Percentiles rank a stretch among this genome's conserved stretches.
Evolutionary conservation across 371 early-diverging fungal genomes (phyloP).

Genomic region (Massospora cicadina): DNA sequence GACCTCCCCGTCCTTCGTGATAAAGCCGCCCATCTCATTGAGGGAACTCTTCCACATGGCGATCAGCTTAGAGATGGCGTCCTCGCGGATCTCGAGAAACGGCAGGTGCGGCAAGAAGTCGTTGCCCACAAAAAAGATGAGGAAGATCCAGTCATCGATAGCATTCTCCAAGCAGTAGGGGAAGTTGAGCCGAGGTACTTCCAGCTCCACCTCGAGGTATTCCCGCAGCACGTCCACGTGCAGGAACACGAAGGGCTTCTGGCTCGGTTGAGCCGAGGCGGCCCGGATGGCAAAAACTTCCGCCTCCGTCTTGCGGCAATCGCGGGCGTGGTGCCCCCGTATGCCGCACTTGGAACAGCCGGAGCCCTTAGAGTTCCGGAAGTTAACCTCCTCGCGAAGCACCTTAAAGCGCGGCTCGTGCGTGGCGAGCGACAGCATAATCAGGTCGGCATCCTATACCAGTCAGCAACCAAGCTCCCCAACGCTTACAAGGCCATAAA

Average conservation of each 20-base stretch:
- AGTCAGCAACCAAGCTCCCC: slow-evolving; percentile 99
- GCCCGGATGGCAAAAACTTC: slow-evolving; percentile 92
- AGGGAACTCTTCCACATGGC: slow-evolving; percentile 68
- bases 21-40: slow-evolving; percentile 59
- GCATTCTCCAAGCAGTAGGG: slow-evolving; percentile 77
- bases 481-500: slow-evolving; percentile 94
- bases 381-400: slow-evolving; percentile 87
- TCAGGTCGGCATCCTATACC: slow-evolving; percentile 99
- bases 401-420: slow-evolving; percentile 93
- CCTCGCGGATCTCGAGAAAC: slow-evolving; percentile 88
- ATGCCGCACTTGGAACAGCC: slow-evolving; percentile 80
- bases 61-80: slow-evolving; percentile 82
- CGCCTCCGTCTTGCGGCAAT: slow-evolving; percentile 76
- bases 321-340: slow-evolving; percentile 84
- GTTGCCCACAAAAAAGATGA: slow-evolving; percentile 98
- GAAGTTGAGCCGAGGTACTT: slow-evolving; percentile 37
- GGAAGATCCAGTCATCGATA: slow-evolving; percentile 95
- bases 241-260: slow-evolving; percentile 24
- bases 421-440: slow-evolving; percentile 95
- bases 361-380: slow-evolving; percentile 19
- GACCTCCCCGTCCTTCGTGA: slow-evolving; percentile 65
- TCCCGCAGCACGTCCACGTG: slow-evolving; percentile 80
- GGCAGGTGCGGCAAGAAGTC: slow-evolving; percentile 98
- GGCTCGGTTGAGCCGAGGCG: slow-evolving; percentile 9
- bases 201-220: slow-evolving; percentile 47